Percentiles rank a stretch among this genome's conserved stretches.
phyloP scores from a whole-genome alignment of 331 rosid species.

The Erythrophleum ivorense region DNA sequence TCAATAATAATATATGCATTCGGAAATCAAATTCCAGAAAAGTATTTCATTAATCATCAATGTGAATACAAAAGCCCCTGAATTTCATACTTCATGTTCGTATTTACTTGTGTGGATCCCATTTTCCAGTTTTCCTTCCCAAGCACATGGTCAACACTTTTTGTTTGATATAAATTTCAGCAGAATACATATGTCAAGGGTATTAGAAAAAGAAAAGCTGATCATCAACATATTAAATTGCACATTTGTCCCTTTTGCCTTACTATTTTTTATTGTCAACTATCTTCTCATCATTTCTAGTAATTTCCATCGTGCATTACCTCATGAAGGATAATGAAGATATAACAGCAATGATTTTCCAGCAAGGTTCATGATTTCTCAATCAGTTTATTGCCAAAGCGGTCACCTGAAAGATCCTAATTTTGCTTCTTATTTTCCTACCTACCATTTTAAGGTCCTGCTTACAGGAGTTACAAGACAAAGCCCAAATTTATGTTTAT shows the following conservation, averaged over 20 bases:
- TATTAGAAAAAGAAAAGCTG: not conserved
- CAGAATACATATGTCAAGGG: not conserved
- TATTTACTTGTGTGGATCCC: not conserved
- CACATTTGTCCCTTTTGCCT: slow-evolving; percentile 1
- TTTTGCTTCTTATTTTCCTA: not conserved
- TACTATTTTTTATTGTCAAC: not conserved
- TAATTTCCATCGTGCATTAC: not conserved
- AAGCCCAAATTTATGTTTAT: not conserved
- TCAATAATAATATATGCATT: slow-evolving; percentile 23
- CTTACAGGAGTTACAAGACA: too few species aligned
- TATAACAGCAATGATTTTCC: not conserved
- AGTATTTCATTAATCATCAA: not conserved
- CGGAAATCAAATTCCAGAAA: slow-evolving; percentile 1
- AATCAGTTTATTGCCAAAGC: not conserved
- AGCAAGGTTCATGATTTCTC: not conserved
- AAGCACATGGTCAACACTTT: slow-evolving; percentile 13
- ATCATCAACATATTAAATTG: not conserved
- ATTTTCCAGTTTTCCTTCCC: not conserved
- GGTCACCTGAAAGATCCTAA: not conserved
- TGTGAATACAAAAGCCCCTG: slow-evolving; percentile 26
- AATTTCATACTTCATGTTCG: slow-evolving; percentile 14
- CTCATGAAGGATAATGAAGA: not conserved
- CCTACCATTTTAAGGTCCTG: too few species aligned
- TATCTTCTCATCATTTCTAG: slow-evolving; percentile 15
- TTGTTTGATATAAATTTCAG: slow-evolving; percentile 9